Base-by-base conservation (phyloP, 2,329 filamentous ascomycete genomes). In the Aspergillus texensis region DNA sequence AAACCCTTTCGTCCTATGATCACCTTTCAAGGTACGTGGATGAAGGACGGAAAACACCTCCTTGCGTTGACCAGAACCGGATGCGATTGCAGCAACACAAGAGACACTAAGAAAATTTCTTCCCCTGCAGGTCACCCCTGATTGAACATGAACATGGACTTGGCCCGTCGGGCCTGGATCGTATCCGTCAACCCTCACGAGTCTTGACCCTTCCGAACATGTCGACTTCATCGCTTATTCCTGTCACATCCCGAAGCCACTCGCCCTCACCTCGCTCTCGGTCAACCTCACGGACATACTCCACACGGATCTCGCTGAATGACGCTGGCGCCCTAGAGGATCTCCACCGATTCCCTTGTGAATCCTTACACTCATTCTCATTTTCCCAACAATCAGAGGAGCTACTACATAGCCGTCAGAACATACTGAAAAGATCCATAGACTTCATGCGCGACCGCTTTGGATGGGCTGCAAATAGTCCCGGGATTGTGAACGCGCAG, bases 341-440 rank as follows among this genome's bases (percentile, higher is more conserved):
- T 75, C 86, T 99, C 53, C 90, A 89, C 53, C 90, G 94, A 57
- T 99, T 99, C 75, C 94, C 95, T 1, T 93, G 92, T 70, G 95
- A 99, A 76, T 99, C 95, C 6, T 83, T 99, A 54, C 95, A 99
- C 79, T 99, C 95, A 1, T 99, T 99, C 81, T 98, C 94, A 14
- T 99, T 99, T 78, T 93, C 95, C 46, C 92, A 96, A 70, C 94
- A 97, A 78, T 94, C 94, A 3, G 94, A 97, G 74, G 94, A 98
- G 66, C 89, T 93, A 66, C 85, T 98, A 61, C 92, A 97, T 76
- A 97, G 88, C 76, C 90, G 95, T 60, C 94, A 98, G 77, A 96
- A 93, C 82, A 91, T 97, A 39, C 78, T 99, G 72, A 97, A 96
- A 80, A 87, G 94, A 63, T 96, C 94, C 10, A 90, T 97, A 74